Evolutionary conservation across 2,329 filamentous ascomycete genomes (phyloP).

Genomic region (Colletotrichum navitas): DNA sequence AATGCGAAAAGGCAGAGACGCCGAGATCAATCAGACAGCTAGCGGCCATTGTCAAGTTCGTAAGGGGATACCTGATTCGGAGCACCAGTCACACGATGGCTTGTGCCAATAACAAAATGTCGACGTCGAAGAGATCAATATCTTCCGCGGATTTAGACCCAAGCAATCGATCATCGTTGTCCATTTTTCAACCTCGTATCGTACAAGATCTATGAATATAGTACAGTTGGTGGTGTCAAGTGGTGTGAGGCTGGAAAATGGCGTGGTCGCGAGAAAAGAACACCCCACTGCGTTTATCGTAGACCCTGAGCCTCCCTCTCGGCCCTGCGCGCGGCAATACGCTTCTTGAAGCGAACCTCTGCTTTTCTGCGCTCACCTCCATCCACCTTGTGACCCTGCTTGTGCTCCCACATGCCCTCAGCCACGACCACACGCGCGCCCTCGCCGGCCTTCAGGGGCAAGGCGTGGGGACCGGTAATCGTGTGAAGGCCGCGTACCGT

Average conservation of each 20-base stretch:
- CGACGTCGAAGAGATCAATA: background rate
- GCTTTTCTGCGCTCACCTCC: conserved; percentile 92
- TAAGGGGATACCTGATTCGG: background rate
- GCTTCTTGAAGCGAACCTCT: conserved; percentile 88
- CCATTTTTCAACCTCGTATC: conserved; percentile 37
- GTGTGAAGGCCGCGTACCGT: conserved; percentile 75
- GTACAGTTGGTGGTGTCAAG: conserved; percentile 41
- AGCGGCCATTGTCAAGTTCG: background rate
- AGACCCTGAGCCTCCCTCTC: conserved; percentile 60
- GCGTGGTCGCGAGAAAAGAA: conserved; percentile 7
- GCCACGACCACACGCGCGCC: conserved; percentile 77
- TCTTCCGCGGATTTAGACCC: background rate
- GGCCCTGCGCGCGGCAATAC: conserved; percentile 82
- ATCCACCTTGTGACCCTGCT: conserved; percentile 90
- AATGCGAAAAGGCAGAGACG: conserved; percentile 11
- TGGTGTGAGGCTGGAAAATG: conserved; percentile 34
- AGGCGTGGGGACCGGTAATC: conserved; percentile 81
- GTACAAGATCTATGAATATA: conserved; percentile 41
- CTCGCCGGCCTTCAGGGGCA: conserved; percentile 73
- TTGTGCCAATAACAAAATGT: conserved; percentile 14
- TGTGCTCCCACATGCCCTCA: conserved; percentile 95
- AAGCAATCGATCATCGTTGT: conserved; percentile 26
- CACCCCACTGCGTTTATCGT: conserved; percentile 18
- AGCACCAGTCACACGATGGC: conserved; percentile 4
- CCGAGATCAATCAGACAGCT: conserved; percentile 11